Base-by-base conservation (phyloP, 176 grass and related monocot genomes). In the Puya raimondii region DNA sequence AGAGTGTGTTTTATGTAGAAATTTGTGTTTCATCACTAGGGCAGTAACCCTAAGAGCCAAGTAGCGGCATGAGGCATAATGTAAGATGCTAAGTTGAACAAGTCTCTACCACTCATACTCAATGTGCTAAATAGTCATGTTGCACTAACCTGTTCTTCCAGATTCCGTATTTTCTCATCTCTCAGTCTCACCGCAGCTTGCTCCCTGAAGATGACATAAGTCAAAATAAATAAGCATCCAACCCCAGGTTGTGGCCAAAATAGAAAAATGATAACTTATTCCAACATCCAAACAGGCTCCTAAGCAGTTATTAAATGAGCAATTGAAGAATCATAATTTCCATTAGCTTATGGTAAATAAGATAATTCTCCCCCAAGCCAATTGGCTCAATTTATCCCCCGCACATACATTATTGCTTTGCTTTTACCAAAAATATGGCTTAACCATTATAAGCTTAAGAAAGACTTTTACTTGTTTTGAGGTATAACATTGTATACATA, bases 141-240 rank as follows among this genome's bases (percentile, higher is more conserved):
- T 69, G 63, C 78, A 83, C 81, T 48, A 70, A 97, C 94, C 86
- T 92, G 86, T 69, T 90, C 84, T 68, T 97, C 74, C 74, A 97
- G 83, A 64, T 87, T 79, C 63, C 82, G 51, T 68, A 87, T 86
- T 73, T 97, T 97, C 29, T 83, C 76, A 67, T 92, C 86, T 72
- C 81, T 97, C 64, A 76, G 23, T 81, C 51, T 80, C 49, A 85
- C 66, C 26, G 77, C 76, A 75, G 83, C 83, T 74, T 82, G 78
- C 78, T 92, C 86, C 79, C 94, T 97, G 78, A 77, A 87, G 79
- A 11, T 65, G 47, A 64, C 70, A 64, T 13, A 68, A 12, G 17
- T 13, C 13, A 48, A 3, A 14, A 48, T 64, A 70, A 10, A 61
- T 57, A 51, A 49, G 17, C 33, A 42, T 42, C 33, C 33, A 42